phyloP scores from a whole-genome alignment of 1,284 basidiomycete genomes.

The Athelia psychrophila region DNA sequence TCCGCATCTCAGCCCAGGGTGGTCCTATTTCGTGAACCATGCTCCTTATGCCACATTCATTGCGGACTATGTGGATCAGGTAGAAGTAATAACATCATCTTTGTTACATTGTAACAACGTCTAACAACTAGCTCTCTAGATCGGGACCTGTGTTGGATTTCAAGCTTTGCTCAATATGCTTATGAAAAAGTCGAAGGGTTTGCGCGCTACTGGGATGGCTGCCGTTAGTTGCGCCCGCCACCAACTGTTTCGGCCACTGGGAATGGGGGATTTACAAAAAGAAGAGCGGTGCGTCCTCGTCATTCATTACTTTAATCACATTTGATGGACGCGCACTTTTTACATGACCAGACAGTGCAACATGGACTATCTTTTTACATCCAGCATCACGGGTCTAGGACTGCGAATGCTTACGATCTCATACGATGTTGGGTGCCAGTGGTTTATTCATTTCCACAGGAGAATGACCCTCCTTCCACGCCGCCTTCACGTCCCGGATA shows the following conservation, averaged over 20 bases:
- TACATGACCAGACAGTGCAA: constrained; percentile 12
- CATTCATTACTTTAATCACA: neutral
- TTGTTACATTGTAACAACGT: neutral
- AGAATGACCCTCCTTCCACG: constrained; percentile 1
- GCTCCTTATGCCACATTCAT: neutral
- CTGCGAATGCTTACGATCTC: constrained; percentile 4
- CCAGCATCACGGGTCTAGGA: neutral
- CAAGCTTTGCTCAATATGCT: constrained; percentile 1
- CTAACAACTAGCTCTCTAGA: neutral
- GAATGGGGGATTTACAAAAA: constrained; percentile 10
- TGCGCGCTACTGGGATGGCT: constrained; percentile 9
- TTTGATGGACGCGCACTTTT: neutral
- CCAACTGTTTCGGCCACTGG: constrained; percentile 3
- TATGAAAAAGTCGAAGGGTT: constrained; percentile 5
- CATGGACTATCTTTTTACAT: constrained; percentile 14
- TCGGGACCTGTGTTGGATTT: constrained; percentile 6
- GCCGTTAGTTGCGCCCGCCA: constrained; percentile 8
- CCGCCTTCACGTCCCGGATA: neutral
- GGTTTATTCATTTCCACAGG: constrained; percentile 6
- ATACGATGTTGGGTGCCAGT: constrained; percentile 18
- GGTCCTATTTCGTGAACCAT: neutral
- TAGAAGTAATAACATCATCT: neutral
- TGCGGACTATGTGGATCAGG: neutral
- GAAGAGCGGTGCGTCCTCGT: constrained; percentile 12
- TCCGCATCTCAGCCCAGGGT: neutral